phyloP scores from a whole-genome alignment of 306 rosid species.

The Mimosa bimucronata region DNA sequence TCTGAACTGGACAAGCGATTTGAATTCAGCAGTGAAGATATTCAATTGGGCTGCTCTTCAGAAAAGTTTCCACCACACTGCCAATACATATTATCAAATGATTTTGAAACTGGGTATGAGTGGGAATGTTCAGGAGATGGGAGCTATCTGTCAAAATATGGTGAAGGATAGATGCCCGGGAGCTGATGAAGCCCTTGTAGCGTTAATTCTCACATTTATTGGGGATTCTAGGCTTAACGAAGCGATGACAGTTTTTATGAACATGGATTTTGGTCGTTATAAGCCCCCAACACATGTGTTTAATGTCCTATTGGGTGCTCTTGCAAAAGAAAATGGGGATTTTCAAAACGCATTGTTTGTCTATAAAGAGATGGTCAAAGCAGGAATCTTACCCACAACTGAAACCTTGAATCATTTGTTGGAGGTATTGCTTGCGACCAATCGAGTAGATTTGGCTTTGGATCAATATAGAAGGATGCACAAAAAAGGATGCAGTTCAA shows the following conservation, averaged over 20 bases:
- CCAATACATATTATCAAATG: constrained; percentile 57
- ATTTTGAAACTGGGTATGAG: constrained; percentile 78
- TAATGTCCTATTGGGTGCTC: constrained; percentile 65
- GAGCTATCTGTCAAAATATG: constrained; percentile 57
- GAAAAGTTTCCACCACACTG: constrained; percentile 62
- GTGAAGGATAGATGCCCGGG: constrained; percentile 62
- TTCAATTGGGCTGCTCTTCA: constrained; percentile 85
- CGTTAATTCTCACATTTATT: constrained; percentile 56
- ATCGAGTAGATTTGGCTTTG: constrained; percentile 64
- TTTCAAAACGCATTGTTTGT: constrained; percentile 67
- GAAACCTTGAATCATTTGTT: constrained; percentile 78
- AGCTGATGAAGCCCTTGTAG: constrained; percentile 63
- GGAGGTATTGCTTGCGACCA: constrained; percentile 55
- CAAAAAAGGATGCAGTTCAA: constrained; percentile 76
- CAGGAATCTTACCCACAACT: constrained; percentile 62
- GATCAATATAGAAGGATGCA: constrained; percentile 81
- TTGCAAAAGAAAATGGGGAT: constrained; percentile 55
- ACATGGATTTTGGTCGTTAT: constrained; percentile 58
- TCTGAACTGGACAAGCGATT: constrained; percentile 59
- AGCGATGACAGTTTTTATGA: constrained; percentile 60
- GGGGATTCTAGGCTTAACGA: constrained; percentile 56
- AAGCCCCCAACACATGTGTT: constrained; percentile 59
- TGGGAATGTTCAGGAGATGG: constrained; percentile 69
- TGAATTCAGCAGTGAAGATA: constrained; percentile 65
- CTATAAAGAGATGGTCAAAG: constrained; percentile 90